These are phyloP conservation scores for Pinus taeda DNA, from an alignment of 75 land plant species.

Conservation along the genomic window DNA sequence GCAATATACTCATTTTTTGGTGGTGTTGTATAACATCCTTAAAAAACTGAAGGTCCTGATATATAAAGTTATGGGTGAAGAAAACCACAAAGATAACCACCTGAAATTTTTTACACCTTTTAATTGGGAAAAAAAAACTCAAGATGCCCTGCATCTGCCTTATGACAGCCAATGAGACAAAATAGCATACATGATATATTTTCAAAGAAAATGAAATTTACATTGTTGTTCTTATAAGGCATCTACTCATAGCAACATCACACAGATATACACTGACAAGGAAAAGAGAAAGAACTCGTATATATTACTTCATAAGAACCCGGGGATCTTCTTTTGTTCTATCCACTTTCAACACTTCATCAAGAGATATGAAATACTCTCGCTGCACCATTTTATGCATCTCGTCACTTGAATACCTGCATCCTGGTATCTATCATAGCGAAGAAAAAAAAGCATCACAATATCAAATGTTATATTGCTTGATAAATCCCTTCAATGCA, in stretches of 20 bases:
- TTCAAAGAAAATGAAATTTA: not conserved
- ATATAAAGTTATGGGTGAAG: too few relatives aligned
- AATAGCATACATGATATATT: not conserved
- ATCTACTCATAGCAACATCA: not conserved
- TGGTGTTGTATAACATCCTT: too few relatives aligned
- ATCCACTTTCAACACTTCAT: slow-evolving; percentile 21
- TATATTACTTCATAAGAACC: slow-evolving; percentile 27
- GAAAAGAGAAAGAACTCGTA: not conserved
- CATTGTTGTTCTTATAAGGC: not conserved
- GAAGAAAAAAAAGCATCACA: not conserved
- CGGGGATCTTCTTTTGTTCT: slow-evolving; percentile 31
- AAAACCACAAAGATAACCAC: too few relatives aligned
- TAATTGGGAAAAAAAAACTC: too few relatives aligned
- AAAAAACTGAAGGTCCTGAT: too few relatives aligned
- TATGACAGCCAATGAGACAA: not conserved
- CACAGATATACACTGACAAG: not conserved
- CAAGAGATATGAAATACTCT: slow-evolving; percentile 29
- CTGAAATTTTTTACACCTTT: not conserved
- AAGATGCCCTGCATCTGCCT: not conserved
- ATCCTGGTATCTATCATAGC: slow-evolving; percentile 7
- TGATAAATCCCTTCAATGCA: not conserved
- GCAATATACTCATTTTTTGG: too few relatives aligned
- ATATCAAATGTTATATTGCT: not conserved
- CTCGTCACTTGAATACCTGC: slow-evolving; percentile 26
- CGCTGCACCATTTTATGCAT: slow-evolving; percentile 21